phyloP scores from a whole-genome alignment of 2,329 filamentous ascomycete genomes.

The Fragosphaeria purpurea region DNA sequence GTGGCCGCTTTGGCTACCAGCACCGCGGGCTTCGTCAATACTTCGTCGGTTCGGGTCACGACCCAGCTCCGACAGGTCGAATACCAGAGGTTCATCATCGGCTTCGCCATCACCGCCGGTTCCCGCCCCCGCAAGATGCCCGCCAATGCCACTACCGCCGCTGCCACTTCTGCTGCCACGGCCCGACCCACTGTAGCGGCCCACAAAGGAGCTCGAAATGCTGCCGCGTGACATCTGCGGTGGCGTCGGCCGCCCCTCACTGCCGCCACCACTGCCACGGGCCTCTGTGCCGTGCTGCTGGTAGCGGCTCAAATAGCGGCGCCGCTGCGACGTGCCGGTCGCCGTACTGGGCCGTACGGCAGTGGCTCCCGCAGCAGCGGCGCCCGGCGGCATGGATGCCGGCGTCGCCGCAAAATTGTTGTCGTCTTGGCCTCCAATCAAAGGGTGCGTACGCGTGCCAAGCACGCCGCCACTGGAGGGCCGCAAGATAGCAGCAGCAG shows the following conservation, averaged over 20 bases:
- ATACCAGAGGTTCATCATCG: slow-evolving; percentile 61
- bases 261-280: slow-evolving; percentile 5
- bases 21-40: slow-evolving; percentile 39
- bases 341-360: not conserved
- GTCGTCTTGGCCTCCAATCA: not conserved
- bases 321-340: slow-evolving; percentile 5
- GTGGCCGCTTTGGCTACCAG: not conserved
- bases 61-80: slow-evolving; percentile 64
- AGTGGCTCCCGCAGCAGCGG: not conserved
- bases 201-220: slow-evolving; percentile 28
- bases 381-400: not conserved
- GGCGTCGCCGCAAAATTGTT: not conserved
- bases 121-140: slow-evolving; percentile 16
- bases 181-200: slow-evolving; percentile 12
- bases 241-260: slow-evolving; percentile 25
- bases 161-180: slow-evolving; percentile 25
- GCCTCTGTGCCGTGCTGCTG: not conserved
- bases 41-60: slow-evolving; percentile 43
- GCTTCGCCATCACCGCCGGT: slow-evolving; percentile 34
- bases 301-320: slow-evolving; percentile 12
- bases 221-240: slow-evolving; percentile 36
- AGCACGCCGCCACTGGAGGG: slow-evolving; percentile 6
- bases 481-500: slow-evolving; percentile 2
- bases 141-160: slow-evolving; percentile 48
- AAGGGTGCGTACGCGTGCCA: not conserved